Evolutionary conservation across 768 basidiomycete genomes (phyloP), one percentile per base, ranked within the genome.

Genomic region (Hydnomerulius pinastri): DNA sequence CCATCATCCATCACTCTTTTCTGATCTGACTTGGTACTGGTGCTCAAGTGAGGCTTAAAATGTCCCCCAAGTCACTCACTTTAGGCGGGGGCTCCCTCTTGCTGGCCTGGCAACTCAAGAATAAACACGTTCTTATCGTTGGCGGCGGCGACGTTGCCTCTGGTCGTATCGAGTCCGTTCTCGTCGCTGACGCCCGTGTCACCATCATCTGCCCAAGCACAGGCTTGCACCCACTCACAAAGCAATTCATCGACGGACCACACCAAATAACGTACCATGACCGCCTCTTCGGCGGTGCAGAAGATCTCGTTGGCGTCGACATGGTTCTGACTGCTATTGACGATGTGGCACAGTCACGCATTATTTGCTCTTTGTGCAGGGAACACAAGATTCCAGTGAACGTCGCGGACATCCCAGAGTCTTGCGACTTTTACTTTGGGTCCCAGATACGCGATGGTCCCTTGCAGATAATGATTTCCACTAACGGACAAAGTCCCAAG

Each of bases 341-440:
- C 70, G 86, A 95, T 67, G 81, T 83, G 54, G 71, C 77, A 1
- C 74, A 81, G 49, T 92, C 90, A 21, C 80, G 80, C 46, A 64
- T 76, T n/a, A 94, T 98, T 37, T 87, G 81, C 61, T 61, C 76
- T 8, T 72, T 86, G 59, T 89, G 88, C 59, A 73, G 92, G 47
- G 73, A 77, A 21, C 75, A 69, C 46, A 79, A 76, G 40, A 87
- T 98, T 43, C 92, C 94, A 6, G 87, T 96, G 47, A 99, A 99
- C 69, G 92, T 93, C 53, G 97, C 97, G 32, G 96, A 99, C 72
- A 88, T 98, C 52, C 97, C 97, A 3, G 84, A 90, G 37, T 81
- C 86, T 36, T 99, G 97, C 76, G 96, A 99, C 71, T 99, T 99
- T 64, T 98, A 95, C 76, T 99, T 98, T 72, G 97, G 97, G 43